phyloP scores from a whole-genome alignment of 352 stramenopile species.

The Aphanomyces astaci region DNA sequence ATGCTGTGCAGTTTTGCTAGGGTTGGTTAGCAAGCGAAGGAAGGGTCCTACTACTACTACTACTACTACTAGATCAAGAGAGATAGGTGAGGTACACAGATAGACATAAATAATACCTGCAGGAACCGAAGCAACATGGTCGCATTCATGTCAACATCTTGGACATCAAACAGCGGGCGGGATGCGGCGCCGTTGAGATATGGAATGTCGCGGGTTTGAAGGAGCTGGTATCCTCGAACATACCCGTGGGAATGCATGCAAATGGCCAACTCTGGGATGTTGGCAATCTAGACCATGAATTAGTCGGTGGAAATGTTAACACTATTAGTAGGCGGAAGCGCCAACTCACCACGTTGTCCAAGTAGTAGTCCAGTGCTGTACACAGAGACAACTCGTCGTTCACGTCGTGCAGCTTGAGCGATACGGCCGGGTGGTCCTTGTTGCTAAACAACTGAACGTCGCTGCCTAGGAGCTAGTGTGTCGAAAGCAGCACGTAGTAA shows the following conservation, averaged over 20 bases:
- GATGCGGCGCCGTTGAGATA: conserved; percentile 52
- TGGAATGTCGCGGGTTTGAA: conserved; percentile 74
- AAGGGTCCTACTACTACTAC: no score
- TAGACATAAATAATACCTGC: no score
- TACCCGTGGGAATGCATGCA: conserved; percentile 82
- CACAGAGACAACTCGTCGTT: conserved; percentile 75
- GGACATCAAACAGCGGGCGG: conserved; percentile 65
- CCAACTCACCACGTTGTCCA: conserved; percentile 58
- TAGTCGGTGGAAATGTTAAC: no score
- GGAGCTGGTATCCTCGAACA: conserved; percentile 77
- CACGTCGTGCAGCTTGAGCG: conserved; percentile 77
- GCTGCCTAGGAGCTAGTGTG: conserved; percentile 70
- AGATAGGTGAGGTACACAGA: no score
- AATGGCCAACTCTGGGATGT: conserved; percentile 78
- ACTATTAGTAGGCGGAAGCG: no score
- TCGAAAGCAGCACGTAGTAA: no score
- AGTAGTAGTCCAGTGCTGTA: conserved; percentile 78
- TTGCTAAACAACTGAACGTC: conserved; percentile 80
- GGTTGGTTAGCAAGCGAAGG: no score
- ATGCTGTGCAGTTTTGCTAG: conserved; percentile 65
- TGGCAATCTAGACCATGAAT: no score
- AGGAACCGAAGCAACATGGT: conserved; percentile 83
- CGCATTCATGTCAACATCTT: conserved; percentile 81
- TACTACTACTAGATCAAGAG: no score
- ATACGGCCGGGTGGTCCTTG: conserved; percentile 72